Evolutionary conservation across 495 filamentous ascomycete genomes (phyloP), one percentile per base, ranked within the genome.

Genomic region (Hypoxylon perforatum): DNA sequence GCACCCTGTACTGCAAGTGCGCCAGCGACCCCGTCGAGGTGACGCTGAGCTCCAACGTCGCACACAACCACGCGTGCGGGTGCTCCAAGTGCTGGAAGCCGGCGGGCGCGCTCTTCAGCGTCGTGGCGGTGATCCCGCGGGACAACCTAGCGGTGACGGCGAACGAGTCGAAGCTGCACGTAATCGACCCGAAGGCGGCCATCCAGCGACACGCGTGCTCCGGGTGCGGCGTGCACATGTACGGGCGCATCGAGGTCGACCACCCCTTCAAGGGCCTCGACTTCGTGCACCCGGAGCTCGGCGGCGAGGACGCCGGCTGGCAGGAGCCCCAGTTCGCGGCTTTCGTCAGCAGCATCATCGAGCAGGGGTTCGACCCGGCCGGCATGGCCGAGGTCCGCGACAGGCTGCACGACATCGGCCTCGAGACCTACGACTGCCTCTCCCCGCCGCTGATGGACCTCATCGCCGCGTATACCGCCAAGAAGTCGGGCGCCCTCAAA

Each of bases 21-120:
- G 28, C 77, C 39, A 70, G 64, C 15, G 50, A 83, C 71, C 78
- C 79, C 21, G 84, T 88, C 39, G 77, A 81, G 46, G 76, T 88
- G 15, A 79, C 80, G 1, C 76, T 89, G 17, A 69, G 63, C 38
- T 74, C 77, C 69, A 82, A 87, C 69, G 79, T 88, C 44, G 78
- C 78, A n/a, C 84, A 87, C 77, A 88, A 89, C 79, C 86, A 89
- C 73, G 84, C 84, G 45, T 88, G 86, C 74, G 87, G 86, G 30
- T 88, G 86, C 77, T 88, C 85, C 62, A 85, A 87, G 69, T 88
- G 85, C 80, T 87, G 85, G 85, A 88, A 88, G 70, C 86, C 86
- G 4, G 33, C 61, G 0, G 81, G 83, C 30, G 75, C 85, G 1
- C 81, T 87, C 58, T 89, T 89, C 79, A 83, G 83, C 68, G 57